Evolutionary conservation across 139 green algal genomes (phyloP), one percentile per base, ranked within the genome.

Genomic region (Micractinium conductrix): DNA sequence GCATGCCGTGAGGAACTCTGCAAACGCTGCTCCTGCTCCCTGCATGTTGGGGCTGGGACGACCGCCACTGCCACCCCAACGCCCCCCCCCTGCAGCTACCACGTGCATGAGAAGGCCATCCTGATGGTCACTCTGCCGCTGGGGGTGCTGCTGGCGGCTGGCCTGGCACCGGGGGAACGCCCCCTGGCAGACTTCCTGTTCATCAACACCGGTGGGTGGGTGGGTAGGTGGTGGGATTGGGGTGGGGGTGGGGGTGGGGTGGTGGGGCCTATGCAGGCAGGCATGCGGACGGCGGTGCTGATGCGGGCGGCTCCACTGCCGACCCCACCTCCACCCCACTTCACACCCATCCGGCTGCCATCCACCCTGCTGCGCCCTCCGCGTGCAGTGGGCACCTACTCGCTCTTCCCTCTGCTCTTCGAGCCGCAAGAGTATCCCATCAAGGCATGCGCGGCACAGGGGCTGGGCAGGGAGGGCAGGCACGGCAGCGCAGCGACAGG

Each of bases 101-200:
- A 99, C 85, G 97, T 99, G 53, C 97, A 99, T 78, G 97, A 99
- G 82, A 99, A 99, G 92, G 97, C 96, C 0, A 86, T 94, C 5
- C 87, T 99, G 19, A 93, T 93, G 81, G 91, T 96, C 40, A 78
- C 89, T 1, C 48, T 96, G 12, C 92, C 93, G 14, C 55, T 94
- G 71, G 87, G 38, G 22, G 68, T 90, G 9, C 71, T 87, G 79
- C 83, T 63, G 26, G 74, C 65, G 10, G 70, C 60, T 43, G 30
- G 26, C 30, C 60, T 81, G 33, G 76, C 60, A 67, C 67, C 79
- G n/a, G n/a, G n/a, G n/a, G n/a, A 53, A 68, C 14, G 81, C 58
- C 26, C 9, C 89, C 92, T 0, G 70, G 79, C 28, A n/a, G 82
- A 93, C 26, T 94, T 91, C 63, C 48, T 94, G 24, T 86, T 94